These are phyloP conservation scores for Mycena capillaripes DNA, from an alignment of 768 basidiomycete genomes.

Conservation along the genomic window DNA sequence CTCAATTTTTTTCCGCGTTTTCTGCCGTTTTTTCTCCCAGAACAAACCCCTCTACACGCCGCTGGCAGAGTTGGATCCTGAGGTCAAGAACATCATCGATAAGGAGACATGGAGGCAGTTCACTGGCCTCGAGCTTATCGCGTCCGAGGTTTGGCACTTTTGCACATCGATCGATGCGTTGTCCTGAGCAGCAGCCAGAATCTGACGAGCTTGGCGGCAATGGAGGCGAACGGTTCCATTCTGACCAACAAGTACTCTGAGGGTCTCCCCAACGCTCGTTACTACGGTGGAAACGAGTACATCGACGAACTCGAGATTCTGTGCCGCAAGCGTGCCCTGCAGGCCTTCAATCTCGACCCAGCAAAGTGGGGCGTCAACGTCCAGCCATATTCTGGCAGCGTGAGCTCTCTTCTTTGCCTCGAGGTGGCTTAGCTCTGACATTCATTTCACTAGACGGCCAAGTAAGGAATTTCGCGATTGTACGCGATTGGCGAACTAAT, in stretches of 20 bases:
- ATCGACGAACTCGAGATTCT: constrained; percentile 96
- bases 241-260: constrained; percentile 99
- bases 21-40: constrained; percentile 54
- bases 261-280: constrained; percentile 97
- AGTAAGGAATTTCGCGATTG: constrained; percentile 63
- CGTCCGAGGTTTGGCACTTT: constrained; percentile 83
- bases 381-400: constrained; percentile 96
- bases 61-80: constrained; percentile 92
- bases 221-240: constrained; percentile 99
- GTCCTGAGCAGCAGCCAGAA: constrained; percentile 67
- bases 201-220: constrained; percentile 93
- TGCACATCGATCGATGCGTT: constrained; percentile 7
- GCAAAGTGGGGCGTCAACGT: constrained; percentile 98
- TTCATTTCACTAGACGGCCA: constrained; percentile 74
- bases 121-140: constrained; percentile 97
- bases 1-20: constrained; percentile 3
- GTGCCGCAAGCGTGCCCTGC: constrained; percentile 94
- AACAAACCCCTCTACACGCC: constrained; percentile 93
- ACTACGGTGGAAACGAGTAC: constrained; percentile 98
- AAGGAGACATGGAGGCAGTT: constrained; percentile 99
- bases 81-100: constrained; percentile 97
- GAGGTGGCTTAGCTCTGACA: constrained; percentile 34
- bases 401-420: constrained; percentile 52
- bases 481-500: constrained; percentile 26
- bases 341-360: constrained; percentile 96